Evolutionary conservation across 768 basidiomycete species (phyloP).

Genomic region (Amanita jacksonii): DNA sequence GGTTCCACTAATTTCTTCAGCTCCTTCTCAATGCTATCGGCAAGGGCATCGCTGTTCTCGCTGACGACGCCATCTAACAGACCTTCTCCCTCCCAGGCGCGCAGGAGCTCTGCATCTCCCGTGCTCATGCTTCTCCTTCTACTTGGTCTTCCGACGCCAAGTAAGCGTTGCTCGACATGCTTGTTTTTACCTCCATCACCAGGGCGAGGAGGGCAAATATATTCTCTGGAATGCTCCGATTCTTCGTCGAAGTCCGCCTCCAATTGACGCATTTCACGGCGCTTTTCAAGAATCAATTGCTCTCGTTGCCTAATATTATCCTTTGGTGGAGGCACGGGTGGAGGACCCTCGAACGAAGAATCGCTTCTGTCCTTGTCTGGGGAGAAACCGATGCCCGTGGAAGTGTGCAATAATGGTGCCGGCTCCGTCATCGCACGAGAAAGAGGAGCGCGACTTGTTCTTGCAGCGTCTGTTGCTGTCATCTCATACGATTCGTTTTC

Average conservation of each 20-base stretch:
- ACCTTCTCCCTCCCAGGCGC: slow-evolving; percentile 24
- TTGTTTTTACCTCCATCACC: slow-evolving; percentile 4
- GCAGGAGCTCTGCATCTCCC: slow-evolving; percentile 51
- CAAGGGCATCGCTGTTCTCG: slow-evolving; percentile 43
- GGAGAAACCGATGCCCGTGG: slow-evolving; percentile 11
- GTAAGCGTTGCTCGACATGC: slow-evolving; percentile 17
- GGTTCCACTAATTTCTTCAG: slow-evolving; percentile 51
- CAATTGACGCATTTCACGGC: slow-evolving; percentile 48
- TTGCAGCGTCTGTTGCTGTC: slow-evolving; percentile 15
- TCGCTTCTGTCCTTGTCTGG: slow-evolving; percentile 33
- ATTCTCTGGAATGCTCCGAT: slow-evolving; percentile 26
- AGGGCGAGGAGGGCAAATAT: slow-evolving; percentile 16
- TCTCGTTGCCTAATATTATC: slow-evolving; percentile 60
- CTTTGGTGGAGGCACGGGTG: slow-evolving; percentile 49
- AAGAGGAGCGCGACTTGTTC: slow-evolving; percentile 18
- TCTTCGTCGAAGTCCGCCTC: slow-evolving; percentile 24
- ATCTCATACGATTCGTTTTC: slow-evolving; percentile 31
- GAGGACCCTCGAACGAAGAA: slow-evolving; percentile 27
- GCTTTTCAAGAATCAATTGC: slow-evolving; percentile 60
- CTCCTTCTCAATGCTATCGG: slow-evolving; percentile 67
- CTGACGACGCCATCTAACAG: slow-evolving; percentile 30
- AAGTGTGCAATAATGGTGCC: slow-evolving; percentile 21
- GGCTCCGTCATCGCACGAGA: slow-evolving; percentile 48
- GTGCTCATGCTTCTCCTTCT: slow-evolving; percentile 71
- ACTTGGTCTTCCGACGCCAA: slow-evolving; percentile 41